Percentiles rank a stretch among this genome's conserved stretches.
phyloP scores from a whole-genome alignment of 441 rosid species.

The Aquilaria agallochum region DNA sequence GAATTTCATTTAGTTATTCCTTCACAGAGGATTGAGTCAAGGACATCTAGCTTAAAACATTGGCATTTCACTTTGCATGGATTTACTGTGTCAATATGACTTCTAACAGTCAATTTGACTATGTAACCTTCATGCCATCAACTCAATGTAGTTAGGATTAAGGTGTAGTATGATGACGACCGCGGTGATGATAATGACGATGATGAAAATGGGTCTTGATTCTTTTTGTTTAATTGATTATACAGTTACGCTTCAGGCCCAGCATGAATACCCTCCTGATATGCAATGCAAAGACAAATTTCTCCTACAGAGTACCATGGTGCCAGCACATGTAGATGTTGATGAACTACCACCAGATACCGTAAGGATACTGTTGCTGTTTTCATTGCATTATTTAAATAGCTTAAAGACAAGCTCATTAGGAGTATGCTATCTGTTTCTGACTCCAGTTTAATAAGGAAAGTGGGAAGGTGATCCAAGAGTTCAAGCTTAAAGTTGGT shows the following conservation, averaged over 20 bases:
- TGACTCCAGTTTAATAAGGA: constrained; percentile 67
- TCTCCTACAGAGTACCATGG: constrained; percentile 84
- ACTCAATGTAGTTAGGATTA: too few relatives aligned
- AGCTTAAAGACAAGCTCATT: constrained; percentile 4
- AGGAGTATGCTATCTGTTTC: constrained; percentile 14
- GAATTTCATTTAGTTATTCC: too few relatives aligned
- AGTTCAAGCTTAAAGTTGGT: constrained; percentile 85
- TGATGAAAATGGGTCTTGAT: neutral
- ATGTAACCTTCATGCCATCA: too few relatives aligned
- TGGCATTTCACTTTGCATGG: too few relatives aligned
- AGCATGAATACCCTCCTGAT: constrained; percentile 70
- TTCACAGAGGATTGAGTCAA: too few relatives aligned
- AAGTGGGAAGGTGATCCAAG: constrained; percentile 65
- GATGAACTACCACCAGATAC: constrained; percentile 88
- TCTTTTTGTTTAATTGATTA: constrained; percentile 11
- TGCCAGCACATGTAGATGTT: constrained; percentile 71
- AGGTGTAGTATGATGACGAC: too few relatives aligned
- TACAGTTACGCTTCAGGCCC: constrained; percentile 95
- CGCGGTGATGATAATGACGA: too few relatives aligned
- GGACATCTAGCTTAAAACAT: too few relatives aligned
- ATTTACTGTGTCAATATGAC: too few relatives aligned
- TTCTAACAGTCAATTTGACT: too few relatives aligned
- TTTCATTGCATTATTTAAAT: neutral
- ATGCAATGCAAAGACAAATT: constrained; percentile 98
- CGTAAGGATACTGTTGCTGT: constrained; percentile 37